Base-by-base conservation (phyloP, 306 rosid genomes). In the Delonix regia region DNA sequence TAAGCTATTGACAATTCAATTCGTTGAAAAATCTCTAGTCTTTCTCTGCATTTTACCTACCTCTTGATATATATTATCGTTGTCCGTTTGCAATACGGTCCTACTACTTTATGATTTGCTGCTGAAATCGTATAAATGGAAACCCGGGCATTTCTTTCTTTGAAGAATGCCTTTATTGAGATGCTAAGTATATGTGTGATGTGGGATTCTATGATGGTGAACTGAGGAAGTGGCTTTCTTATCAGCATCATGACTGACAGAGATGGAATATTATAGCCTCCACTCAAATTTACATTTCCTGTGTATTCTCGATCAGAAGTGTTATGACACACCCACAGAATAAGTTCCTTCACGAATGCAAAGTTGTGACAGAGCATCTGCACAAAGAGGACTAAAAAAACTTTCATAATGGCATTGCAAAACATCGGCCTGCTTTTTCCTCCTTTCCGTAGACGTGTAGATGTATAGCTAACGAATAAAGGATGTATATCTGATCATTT, bases 321-420 rank as follows among this genome's bases (percentile, higher is more conserved):
- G 2, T 8, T 62, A 83, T 69, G 75, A 80, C 59, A 75, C 81
- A 78, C 81, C 63, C 81, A 73, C 66, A 59, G 84, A 72, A 76
- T 83, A 36, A 71, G 85, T 77, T 85, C 86, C 75, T 80, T 80
- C 64, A 51, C 68, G 71, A 80, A 82, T 60, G 73, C 24, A 24
- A 34, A 62, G 75, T 82, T 83, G 86, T 78, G 87, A 80, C 85
- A 53, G 80, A 74, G 82, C 78, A 83, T 84, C 87, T 80, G 44
- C 77, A 4, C 7, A 57, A 25, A 24, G 36, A 41, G 69, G 80
- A 74, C 70, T 12, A 64, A 62, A n/a, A n/a, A n/a, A n/a, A n/a
- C n/a, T n/a, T 63, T 64, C 38, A 55, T 78, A 53, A 39, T 83
- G 52, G 22, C 48, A 36, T 15, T 64, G 79, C 25, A 70, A 66